A percentile compares a stretch with the other conserved stretches of the same genome.
Evolutionary conservation across 2,329 filamentous ascomycete genomes (phyloP).

Genomic region (Cladosporium halotolerans): DNA sequence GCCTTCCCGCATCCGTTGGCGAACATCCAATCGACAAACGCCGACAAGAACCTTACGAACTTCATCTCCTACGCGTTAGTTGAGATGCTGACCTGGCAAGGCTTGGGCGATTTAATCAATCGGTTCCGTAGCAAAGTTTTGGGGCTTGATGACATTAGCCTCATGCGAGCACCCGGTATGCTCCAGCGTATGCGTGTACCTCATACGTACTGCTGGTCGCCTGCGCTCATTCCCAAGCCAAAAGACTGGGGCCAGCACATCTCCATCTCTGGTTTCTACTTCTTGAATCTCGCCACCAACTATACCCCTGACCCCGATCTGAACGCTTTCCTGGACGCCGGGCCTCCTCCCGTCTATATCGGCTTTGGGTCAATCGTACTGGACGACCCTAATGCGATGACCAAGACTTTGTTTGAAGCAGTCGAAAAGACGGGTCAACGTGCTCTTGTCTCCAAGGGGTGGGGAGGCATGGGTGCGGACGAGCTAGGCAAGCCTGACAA

Average conservation of each 20-base stretch:
- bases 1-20: constrained; percentile 81
- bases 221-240: constrained; percentile 70
- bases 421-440: constrained; percentile 48
- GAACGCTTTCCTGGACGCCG: constrained; percentile 58
- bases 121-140: constrained; percentile 70
- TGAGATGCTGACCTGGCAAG: constrained; percentile 91
- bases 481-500: constrained; percentile 35
- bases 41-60: constrained; percentile 70
- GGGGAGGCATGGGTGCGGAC: constrained; percentile 42
- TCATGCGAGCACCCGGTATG: constrained; percentile 77
- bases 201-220: constrained; percentile 90
- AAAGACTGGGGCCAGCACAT: constrained; percentile 69
- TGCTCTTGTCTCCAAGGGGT: constrained; percentile 51
- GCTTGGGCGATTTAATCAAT: constrained; percentile 85
- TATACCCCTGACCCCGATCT: constrained; percentile 63
- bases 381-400: constrained; percentile 66
- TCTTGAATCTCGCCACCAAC: constrained; percentile 60
- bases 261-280: constrained; percentile 69
- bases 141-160: constrained; percentile 68
- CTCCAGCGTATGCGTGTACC: constrained; percentile 70
- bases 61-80: constrained; percentile 78
- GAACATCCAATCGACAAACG: constrained; percentile 70
- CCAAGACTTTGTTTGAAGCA: constrained; percentile 65
- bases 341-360: constrained; percentile 71
- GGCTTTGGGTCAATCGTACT: constrained; percentile 81